Percentiles rank a stretch among this genome's conserved stretches.
Evolutionary conservation across 257 asterid genomes (phyloP).

Genomic region (Solanum appendiculatum): DNA sequence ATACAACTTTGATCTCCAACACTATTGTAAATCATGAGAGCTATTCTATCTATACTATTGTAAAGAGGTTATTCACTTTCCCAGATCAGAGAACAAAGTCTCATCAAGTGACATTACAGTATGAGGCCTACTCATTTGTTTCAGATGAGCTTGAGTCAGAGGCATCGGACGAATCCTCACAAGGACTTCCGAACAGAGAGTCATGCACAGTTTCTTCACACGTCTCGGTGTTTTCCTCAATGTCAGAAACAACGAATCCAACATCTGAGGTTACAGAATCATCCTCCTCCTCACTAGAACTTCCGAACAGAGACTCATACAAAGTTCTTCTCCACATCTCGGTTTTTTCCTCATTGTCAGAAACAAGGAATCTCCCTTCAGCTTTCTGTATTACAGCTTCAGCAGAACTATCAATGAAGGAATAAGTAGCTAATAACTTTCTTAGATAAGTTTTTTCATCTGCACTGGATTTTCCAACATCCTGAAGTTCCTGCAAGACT

Average conservation of each 20-base stretch:
- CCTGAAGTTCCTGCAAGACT: slow-evolving; percentile 18
- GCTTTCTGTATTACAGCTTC: background rate
- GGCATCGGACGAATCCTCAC: background rate
- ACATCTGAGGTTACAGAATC: slow-evolving; percentile 11
- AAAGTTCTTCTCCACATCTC: background rate
- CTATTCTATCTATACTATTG: no score
- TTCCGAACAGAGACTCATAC: background rate
- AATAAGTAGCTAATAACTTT: background rate
- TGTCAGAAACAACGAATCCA: no score
- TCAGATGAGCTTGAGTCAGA: background rate
- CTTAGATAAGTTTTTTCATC: slow-evolving; percentile 4
- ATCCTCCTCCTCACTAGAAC: slow-evolving; percentile 12
- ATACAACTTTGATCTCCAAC: background rate
- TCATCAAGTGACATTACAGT: background rate
- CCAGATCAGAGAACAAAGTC: background rate
- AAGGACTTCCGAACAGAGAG: background rate
- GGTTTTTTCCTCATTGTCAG: slow-evolving; percentile 18
- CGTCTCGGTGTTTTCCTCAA: background rate
- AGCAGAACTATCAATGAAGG: background rate
- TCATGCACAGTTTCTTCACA: background rate
- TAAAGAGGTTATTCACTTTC: background rate
- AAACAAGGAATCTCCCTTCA: background rate
- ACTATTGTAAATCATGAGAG: no score
- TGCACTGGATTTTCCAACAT: slow-evolving; percentile 1
- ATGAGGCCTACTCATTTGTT: no score